phyloP scores from a whole-genome alignment of 2,329 filamentous ascomycete species.

The Fusarium papillatum region DNA sequence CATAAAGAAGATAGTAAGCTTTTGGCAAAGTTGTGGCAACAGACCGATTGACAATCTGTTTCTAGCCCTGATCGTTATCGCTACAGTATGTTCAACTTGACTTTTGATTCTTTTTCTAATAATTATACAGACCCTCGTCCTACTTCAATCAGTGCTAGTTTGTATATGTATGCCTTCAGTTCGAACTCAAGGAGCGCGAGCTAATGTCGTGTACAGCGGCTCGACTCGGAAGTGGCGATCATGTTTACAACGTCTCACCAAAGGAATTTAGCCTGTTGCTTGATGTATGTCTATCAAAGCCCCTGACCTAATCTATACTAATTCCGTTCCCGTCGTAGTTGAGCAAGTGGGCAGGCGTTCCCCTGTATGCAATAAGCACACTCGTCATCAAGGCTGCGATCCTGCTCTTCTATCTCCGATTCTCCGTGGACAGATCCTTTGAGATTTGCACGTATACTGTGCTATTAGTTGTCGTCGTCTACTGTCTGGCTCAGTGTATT shows the following conservation, averaged over 20 bases:
- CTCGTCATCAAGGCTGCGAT: constrained; percentile 37
- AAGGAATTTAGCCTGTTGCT: neutral
- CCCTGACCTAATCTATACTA: neutral
- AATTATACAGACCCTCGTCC: neutral
- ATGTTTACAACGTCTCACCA: neutral
- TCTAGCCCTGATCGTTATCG: neutral
- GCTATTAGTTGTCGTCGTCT: neutral
- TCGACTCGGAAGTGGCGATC: constrained; percentile 14
- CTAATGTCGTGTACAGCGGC: neutral
- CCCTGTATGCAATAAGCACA: constrained; percentile 30
- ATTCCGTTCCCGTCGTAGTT: neutral
- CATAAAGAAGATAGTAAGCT: constrained; percentile 23
- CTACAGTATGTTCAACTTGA: neutral
- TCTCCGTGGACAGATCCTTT: constrained; percentile 14
- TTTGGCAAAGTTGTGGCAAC: neutral
- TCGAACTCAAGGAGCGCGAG: neutral
- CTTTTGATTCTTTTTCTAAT: neutral
- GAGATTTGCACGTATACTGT: neutral
- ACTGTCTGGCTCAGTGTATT: neutral
- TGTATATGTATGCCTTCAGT: neutral
- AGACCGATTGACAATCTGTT: neutral
- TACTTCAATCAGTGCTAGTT: neutral
- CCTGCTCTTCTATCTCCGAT: constrained; percentile 37
- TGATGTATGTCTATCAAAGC: neutral
- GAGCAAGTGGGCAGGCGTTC: constrained; percentile 2